phyloP scores from a whole-genome alignment of 1,139 yeast species.

The Pichia sp. region DNA sequence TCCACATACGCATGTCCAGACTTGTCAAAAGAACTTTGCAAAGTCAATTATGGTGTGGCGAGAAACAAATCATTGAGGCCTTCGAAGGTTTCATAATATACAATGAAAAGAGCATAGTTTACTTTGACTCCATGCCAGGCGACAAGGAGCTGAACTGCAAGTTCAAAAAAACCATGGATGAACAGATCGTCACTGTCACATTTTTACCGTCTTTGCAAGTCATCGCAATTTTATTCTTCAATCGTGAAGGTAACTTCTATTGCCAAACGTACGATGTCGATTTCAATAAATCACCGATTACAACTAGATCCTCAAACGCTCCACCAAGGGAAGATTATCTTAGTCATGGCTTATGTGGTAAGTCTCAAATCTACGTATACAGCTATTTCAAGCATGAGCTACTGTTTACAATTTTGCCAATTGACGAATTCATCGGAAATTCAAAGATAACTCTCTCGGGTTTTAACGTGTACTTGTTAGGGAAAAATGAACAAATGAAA shows the following conservation, averaged over 20 bases:
- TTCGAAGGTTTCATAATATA: neutral
- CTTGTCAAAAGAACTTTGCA: neutral
- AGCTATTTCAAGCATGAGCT: neutral
- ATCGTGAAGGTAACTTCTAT: too few relatives aligned
- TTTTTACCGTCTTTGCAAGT: neutral
- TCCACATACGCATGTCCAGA: too few relatives aligned
- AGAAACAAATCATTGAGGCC: neutral
- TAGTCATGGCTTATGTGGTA: neutral
- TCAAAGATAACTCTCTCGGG: neutral
- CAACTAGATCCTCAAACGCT: neutral
- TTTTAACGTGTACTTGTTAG: neutral
- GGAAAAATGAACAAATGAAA: neutral
- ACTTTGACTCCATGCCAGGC: neutral
- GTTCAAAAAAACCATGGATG: neutral
- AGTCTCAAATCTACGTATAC: neutral
- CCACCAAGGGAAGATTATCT: neutral
- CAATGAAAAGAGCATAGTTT: neutral
- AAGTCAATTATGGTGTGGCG: neutral
- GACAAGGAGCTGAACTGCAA: neutral
- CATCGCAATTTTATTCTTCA: neutral
- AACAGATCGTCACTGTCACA: neutral
- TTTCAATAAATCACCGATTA: too few relatives aligned
- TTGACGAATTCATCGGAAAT: neutral
- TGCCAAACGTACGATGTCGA: too few relatives aligned
- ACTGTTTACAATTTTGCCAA: neutral